Conservation (phyloP, 2,329 filamentous ascomycete genomes). For the Diaporthe capsici region DNA sequence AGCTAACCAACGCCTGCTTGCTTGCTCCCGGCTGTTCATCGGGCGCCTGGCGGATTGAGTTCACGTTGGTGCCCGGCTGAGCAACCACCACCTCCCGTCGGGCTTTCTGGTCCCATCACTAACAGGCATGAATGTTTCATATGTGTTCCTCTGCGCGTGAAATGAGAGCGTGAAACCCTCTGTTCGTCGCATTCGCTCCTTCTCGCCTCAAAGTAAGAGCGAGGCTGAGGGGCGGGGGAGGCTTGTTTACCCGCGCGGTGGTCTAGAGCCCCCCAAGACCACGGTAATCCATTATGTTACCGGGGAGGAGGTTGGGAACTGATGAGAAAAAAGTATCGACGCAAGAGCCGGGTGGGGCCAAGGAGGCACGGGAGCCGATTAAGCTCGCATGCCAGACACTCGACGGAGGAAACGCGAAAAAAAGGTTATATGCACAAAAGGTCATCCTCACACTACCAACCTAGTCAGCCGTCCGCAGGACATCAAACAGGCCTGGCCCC, state of each 20-base stretch:
- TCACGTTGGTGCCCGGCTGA: neutral
- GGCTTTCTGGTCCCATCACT: neutral
- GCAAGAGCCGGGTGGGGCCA: neutral
- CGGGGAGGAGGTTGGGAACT: neutral
- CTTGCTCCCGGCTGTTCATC: neutral
- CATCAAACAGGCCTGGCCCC: neutral
- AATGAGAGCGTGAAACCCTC: neutral
- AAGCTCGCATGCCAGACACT: constrained; percentile 34
- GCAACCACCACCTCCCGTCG: neutral
- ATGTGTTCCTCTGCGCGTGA: constrained; percentile 8
- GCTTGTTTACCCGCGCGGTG: neutral
- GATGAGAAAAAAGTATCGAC: neutral
- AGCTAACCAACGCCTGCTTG: neutral
- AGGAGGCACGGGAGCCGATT: constrained; percentile 25
- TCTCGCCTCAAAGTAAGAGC: neutral
- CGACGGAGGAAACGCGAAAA: neutral
- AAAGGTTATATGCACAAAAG: neutral
- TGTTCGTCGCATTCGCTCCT: constrained; percentile 8
- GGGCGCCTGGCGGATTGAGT: neutral
- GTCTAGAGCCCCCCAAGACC: neutral
- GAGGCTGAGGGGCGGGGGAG: neutral
- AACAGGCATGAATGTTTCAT: constrained; percentile 16
- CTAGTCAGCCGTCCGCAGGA: constrained; percentile 33
- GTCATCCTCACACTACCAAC: neutral
- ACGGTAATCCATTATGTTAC: neutral